phyloP scores from a whole-genome alignment of 2,329 filamentous ascomycete species.

The Penicillium capsulatum region DNA sequence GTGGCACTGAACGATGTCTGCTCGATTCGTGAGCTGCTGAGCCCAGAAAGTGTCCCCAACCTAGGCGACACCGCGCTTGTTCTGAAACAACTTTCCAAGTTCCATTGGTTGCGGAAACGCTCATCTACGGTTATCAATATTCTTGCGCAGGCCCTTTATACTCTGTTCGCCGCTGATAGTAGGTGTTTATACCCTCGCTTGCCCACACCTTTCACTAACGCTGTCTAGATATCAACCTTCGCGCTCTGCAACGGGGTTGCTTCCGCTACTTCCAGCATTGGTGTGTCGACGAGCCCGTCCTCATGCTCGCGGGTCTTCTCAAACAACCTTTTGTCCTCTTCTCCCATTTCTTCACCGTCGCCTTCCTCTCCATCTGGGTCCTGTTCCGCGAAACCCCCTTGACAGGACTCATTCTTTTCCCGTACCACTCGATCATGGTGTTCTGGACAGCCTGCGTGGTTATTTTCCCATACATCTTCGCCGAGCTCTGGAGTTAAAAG shows the following conservation, averaged over 20 bases:
- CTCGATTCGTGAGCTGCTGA: constrained; percentile 68
- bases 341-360: constrained; percentile 92
- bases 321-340: constrained; percentile 72
- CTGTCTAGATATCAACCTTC: constrained; percentile 60
- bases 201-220: constrained; percentile 10
- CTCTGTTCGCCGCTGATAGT: constrained; percentile 79
- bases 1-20: constrained; percentile 92
- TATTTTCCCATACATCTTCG: constrained; percentile 75
- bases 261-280: constrained; percentile 84
- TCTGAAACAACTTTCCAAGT: constrained; percentile 62
- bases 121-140: constrained; percentile 91
- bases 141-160: constrained; percentile 89
- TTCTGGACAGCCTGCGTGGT: constrained; percentile 78
- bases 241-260: constrained; percentile 80
- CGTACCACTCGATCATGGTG: constrained; percentile 64
- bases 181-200: constrained; percentile 16
- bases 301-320: constrained; percentile 77
- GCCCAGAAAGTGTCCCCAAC: constrained; percentile 62
- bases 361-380: constrained; percentile 79
- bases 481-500: constrained; percentile 53
- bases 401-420: constrained; percentile 59
- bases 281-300: constrained; percentile 71
- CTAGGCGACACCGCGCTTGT: constrained; percentile 66
- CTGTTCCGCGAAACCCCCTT: constrained; percentile 50
- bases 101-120: constrained; percentile 84